Percentiles rank a stretch among this genome's conserved stretches.
Conservation (phyloP, 2,329 filamentous ascomycete genomes). For the Keithomyces neogunnii region DNA sequence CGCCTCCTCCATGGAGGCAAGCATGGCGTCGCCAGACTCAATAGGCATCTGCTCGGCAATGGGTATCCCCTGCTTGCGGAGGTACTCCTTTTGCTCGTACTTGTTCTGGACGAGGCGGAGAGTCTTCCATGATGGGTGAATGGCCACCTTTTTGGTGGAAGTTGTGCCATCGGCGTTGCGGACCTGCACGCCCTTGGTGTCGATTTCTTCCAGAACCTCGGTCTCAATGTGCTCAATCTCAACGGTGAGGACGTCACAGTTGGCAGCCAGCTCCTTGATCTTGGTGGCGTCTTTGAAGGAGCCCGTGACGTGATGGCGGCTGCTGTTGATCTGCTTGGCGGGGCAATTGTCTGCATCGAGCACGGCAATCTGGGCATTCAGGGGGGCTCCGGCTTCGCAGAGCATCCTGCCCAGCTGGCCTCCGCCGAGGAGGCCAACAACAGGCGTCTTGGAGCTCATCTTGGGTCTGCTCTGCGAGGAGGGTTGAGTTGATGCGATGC, state of each 20-base stretch:
- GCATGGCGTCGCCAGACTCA: conserved; percentile 42
- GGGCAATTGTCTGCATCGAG: conserved; percentile 71
- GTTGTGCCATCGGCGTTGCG: conserved; percentile 17
- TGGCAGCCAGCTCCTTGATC: conserved; percentile 68
- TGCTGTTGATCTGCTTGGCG: conserved; percentile 77
- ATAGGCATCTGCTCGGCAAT: conserved; percentile 65
- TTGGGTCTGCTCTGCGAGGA: no score
- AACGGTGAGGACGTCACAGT: conserved; percentile 76
- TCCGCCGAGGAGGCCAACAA: conserved; percentile 46
- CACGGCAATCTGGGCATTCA: conserved; percentile 71
- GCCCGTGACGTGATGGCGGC: conserved; percentile 66
- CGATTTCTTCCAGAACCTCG: conserved; percentile 78
- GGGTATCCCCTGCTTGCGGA: conserved; percentile 58
- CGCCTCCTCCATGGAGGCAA: conserved; percentile 54
- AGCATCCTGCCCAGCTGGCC: conserved; percentile 91
- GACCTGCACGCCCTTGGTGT: conserved; percentile 50
- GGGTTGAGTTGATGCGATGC: no score
- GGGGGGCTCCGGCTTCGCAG: conserved; percentile 66
- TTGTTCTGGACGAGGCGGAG: conserved; percentile 91
- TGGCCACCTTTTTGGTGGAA: conserved; percentile 41
- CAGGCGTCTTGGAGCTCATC: conserved; percentile 20
- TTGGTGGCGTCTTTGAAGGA: conserved; percentile 79
- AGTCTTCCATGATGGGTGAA: conserved; percentile 80
- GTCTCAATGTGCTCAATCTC: conserved; percentile 96
- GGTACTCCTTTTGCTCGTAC: conserved; percentile 77